Conservation (phyloP, 768 basidiomycete species). For the Lyophyllum atratum region DNA sequence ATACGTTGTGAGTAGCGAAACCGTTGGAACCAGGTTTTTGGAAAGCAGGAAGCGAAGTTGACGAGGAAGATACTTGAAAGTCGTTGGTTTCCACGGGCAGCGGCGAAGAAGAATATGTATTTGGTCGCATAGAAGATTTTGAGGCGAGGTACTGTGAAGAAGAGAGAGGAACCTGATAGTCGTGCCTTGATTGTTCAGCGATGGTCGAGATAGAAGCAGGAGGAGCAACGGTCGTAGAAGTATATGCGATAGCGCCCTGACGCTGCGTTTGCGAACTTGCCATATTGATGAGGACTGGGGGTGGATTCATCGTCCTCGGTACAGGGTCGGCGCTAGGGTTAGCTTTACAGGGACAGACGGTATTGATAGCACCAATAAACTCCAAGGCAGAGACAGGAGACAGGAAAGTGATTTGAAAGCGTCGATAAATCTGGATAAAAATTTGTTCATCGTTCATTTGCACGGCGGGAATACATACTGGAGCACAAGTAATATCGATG, state of each 20-base stretch:
- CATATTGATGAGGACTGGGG: conserved; percentile 4
- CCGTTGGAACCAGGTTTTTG: not conserved
- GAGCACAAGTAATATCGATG: conserved; percentile 25
- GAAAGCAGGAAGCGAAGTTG: not conserved
- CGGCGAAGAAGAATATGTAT: conserved; percentile 8
- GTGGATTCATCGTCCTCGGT: conserved; percentile 11
- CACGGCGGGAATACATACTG: conserved; percentile 11
- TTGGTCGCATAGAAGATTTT: conserved; percentile 1
- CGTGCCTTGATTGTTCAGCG: not conserved
- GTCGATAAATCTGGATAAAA: conserved; percentile 59
- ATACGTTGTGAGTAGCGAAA: not conserved
- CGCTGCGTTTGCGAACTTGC: not conserved
- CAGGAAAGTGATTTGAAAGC: conserved; percentile 75
- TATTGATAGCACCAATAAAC: conserved; percentile 63
- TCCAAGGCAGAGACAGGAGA: conserved; percentile 48
- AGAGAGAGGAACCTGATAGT: not conserved
- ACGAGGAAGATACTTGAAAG: not conserved
- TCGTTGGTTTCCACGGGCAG: conserved; percentile 4
- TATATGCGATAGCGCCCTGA: conserved; percentile 10
- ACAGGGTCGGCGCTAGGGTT: conserved; percentile 36
- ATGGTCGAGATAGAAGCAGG: not conserved
- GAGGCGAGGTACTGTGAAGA: conserved; percentile 13
- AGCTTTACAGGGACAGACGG: conserved; percentile 75
- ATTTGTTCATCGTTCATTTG: conserved; percentile 6
- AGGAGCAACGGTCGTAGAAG: conserved; percentile 1